Conservation (phyloP, 306 rosid species). For the Prosopis cineraria region DNA sequence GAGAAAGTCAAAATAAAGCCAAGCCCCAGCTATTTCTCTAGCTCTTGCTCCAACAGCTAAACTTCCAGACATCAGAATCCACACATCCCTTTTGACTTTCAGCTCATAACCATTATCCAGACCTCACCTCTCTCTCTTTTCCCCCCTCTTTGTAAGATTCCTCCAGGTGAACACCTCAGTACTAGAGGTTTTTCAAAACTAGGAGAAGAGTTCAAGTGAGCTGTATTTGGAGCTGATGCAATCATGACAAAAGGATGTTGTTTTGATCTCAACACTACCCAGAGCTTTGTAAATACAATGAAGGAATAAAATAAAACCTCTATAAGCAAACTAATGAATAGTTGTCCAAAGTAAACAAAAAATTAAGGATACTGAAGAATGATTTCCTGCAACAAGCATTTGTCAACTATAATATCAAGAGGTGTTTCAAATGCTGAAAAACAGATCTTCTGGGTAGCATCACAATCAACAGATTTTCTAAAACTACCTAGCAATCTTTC, state of each 20-base stretch:
- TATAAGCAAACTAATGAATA: constrained; percentile 18
- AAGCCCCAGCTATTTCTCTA: background rate
- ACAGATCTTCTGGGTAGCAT: constrained; percentile 43
- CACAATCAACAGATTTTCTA: constrained; percentile 35
- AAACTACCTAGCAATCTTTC: constrained; percentile 71
- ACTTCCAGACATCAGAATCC: background rate
- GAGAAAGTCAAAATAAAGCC: background rate
- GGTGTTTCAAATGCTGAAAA: constrained; percentile 67
- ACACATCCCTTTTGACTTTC: background rate
- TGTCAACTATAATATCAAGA: constrained; percentile 84
- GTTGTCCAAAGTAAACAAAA: constrained; percentile 22
- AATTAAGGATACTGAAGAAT: constrained; percentile 88
- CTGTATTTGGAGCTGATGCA: background rate
- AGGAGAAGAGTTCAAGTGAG: background rate
- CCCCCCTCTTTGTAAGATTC: background rate
- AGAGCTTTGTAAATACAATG: constrained; percentile 20
- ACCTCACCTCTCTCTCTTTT: background rate
- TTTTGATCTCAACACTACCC: background rate
- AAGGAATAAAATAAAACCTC: constrained; percentile 20
- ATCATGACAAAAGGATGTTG: constrained; percentile 16
- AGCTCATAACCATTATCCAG: background rate
- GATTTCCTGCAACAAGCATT: constrained; percentile 89
- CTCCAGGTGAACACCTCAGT: background rate
- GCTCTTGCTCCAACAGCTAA: background rate
- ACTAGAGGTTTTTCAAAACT: background rate